These are phyloP conservation scores for Globisporangium rhizosaccharum DNA, from an alignment of 352 stramenopile genomes.

Conservation along the genomic window DNA sequence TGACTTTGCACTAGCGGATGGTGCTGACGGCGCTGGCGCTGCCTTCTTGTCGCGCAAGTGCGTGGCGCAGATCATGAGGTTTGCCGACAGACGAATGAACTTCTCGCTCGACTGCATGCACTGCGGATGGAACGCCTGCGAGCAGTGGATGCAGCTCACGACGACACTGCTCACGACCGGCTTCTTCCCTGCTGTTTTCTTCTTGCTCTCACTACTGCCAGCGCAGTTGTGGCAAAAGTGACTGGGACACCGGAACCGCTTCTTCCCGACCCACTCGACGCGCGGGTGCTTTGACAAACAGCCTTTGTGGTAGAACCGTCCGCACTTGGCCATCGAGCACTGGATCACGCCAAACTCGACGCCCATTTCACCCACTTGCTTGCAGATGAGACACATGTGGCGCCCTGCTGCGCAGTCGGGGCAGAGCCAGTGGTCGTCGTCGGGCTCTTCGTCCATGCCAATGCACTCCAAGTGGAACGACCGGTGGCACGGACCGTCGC, in stretches of 20 bases:
- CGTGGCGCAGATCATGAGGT: slow-evolving; percentile 86
- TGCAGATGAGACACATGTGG: slow-evolving; percentile 92
- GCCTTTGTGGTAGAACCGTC: slow-evolving; percentile 91
- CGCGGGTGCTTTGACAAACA: slow-evolving; percentile 71
- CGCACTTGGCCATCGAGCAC: slow-evolving; percentile 89
- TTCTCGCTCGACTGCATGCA: slow-evolving; percentile 75
- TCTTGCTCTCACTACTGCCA: slow-evolving; percentile 9
- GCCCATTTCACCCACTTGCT: slow-evolving; percentile 87
- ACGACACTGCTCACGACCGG: slow-evolving; percentile 15
- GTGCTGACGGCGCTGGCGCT: neutral
- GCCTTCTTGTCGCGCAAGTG: slow-evolving; percentile 56
- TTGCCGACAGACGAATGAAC: slow-evolving; percentile 78
- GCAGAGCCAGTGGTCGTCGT: slow-evolving; percentile 88
- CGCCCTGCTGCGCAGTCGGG: slow-evolving; percentile 84
- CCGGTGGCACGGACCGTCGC: slow-evolving; percentile 89
- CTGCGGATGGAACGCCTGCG: slow-evolving; percentile 69
- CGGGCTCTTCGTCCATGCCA: slow-evolving; percentile 74
- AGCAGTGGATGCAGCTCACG: slow-evolving; percentile 87
- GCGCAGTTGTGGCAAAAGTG: slow-evolving; percentile 85
- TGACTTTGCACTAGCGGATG: neutral
- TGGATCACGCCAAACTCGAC: slow-evolving; percentile 87
- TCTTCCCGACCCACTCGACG: slow-evolving; percentile 86
- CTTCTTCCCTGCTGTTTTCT: slow-evolving; percentile 34
- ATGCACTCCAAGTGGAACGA: slow-evolving; percentile 93
- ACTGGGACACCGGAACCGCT: slow-evolving; percentile 87